These are phyloP conservation scores for Aspergillus indologenus DNA, from an alignment of 495 filamentous ascomycete genomes.

Conservation along the genomic window DNA sequence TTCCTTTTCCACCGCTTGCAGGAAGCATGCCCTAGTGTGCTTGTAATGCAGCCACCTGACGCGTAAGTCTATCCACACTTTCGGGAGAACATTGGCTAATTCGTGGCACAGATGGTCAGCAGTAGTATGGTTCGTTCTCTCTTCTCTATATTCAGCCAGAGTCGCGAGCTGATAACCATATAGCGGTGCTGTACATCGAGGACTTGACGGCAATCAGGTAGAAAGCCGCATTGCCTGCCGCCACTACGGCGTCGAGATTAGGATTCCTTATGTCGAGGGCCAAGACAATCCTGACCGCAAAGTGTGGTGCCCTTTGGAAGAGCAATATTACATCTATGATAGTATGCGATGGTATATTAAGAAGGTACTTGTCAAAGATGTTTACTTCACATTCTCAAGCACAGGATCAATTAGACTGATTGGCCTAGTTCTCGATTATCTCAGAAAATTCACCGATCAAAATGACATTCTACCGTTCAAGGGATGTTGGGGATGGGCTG, in stretches of 20 bases:
- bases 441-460: slow-evolving; percentile 10
- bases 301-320: slow-evolving; percentile 17
- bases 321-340: slow-evolving; percentile 15
- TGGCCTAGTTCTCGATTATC: slow-evolving; percentile 8
- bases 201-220: slow-evolving; percentile 41
- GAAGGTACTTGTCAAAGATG: slow-evolving; percentile 19
- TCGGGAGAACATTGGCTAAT: background rate
- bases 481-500: background rate
- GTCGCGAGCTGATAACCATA: slow-evolving; percentile 32
- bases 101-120: slow-evolving; percentile 26
- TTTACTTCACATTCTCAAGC: background rate
- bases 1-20: slow-evolving; percentile 60
- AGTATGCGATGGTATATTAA: slow-evolving; percentile 36
- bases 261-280: slow-evolving; percentile 33
- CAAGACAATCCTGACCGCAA: background rate
- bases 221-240: slow-evolving; percentile 47
- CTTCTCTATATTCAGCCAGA: background rate
- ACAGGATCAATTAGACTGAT: slow-evolving; percentile 2
- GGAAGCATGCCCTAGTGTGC: slow-evolving; percentile 35
- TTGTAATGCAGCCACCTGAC: slow-evolving; percentile 60
- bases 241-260: slow-evolving; percentile 43
- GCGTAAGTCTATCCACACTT: slow-evolving; percentile 40
- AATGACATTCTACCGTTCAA: slow-evolving; percentile 3
- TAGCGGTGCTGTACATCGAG: slow-evolving; percentile 46
- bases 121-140: slow-evolving; percentile 23